Percentiles rank a stretch among this genome's conserved stretches.
These are phyloP conservation scores for Aspergillus quadricinctus DNA, from an alignment of 2,329 filamentous ascomycete species.

Conservation along the genomic window DNA sequence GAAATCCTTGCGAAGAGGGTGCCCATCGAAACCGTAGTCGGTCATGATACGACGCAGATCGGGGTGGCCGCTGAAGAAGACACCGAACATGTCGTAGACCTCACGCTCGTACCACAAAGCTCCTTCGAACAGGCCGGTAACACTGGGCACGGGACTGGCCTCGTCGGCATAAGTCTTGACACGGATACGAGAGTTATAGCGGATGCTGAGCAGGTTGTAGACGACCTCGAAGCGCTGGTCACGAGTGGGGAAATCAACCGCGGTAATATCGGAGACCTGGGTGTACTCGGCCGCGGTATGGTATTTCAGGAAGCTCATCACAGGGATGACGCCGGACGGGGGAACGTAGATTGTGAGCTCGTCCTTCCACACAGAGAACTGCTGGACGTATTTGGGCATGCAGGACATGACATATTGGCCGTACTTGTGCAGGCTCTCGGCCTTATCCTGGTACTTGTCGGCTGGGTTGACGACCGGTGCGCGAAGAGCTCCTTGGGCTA, in stretches of 20 bases:
- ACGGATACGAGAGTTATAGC: conserved; percentile 92
- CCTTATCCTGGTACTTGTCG: conserved; percentile 87
- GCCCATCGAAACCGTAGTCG: conserved; percentile 97
- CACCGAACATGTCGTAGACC: conserved; percentile 94
- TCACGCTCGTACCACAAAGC: conserved; percentile 99
- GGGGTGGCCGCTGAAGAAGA: conserved; percentile 93
- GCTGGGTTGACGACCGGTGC: conserved; percentile 81
- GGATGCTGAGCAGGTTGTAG: conserved; percentile 93
- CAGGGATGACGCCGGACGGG: conserved; percentile 80
- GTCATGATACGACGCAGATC: conserved; percentile 98
- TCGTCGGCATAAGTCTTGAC: conserved; percentile 99
- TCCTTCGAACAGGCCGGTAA: conserved; percentile 82
- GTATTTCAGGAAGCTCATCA: conserved; percentile 93
- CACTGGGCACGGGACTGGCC: conserved; percentile 83
- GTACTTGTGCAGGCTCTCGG: conserved; percentile 85
- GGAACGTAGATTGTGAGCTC: conserved; percentile 93
- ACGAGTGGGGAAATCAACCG: conserved; percentile 90
- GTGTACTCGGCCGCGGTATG: conserved; percentile 98
- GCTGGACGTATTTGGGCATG: conserved; percentile 95
- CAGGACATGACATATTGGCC: conserved; percentile 96
- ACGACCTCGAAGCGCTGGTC: conserved; percentile 96
- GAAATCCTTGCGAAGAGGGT: conserved; percentile 96
- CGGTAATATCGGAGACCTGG: conserved; percentile 86
- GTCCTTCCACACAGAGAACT: conserved; percentile 99
- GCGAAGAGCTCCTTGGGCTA: conserved; percentile 60